Evolutionary conservation across 2,329 filamentous ascomycete genomes (phyloP), one percentile per base, ranked within the genome.

Genomic region (Fusarium sp.): DNA sequence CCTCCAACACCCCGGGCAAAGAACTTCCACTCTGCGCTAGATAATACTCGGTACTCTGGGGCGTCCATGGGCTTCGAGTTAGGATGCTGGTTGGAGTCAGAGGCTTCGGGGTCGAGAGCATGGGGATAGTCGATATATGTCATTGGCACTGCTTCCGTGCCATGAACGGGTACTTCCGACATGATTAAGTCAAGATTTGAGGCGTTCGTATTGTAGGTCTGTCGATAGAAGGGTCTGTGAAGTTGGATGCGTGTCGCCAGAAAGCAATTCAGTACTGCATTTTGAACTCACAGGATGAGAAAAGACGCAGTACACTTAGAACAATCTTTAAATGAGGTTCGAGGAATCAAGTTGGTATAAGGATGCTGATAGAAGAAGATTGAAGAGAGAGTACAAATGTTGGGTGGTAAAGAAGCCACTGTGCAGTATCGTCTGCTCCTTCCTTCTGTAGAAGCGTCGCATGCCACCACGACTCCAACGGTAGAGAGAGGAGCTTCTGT

Each of bases 1-100:
- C 81, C 84, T 0, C 84, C 84, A 25, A 86, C 71, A 2, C 81
- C 82, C n/a, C 79, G 79, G 21, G 84, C 85, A 46, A 86, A 76
- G 19, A 82, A 77, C 4, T 78, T 72, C 84, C 84, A 85, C 66
- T 86, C 85, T 6, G 76, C 62, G 7, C 80, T 75, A 0, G 81
- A 76, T 8, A 87, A 77, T 55, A 83, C 81, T 31, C 84, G 80
- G 64, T 83, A 75, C 6, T 62, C 70, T 12, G 53, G 30, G 14
- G 39, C 34, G 16, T 56, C 26, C 25, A 44, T 46, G 8, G 31
- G 34, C 12, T 37, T 64, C 5, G 37, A 23, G 1, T 39, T 21
- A 1, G 39, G 16, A 4, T 28, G 39, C 25, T 26, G 10, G 8
- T 16, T 41, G 34, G 34, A 25, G n/a, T 5, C 7, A 14, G 30